These are phyloP conservation scores for Puccinia brachypodii DNA, from an alignment of 1,284 basidiomycete genomes.

Conservation along the genomic window DNA sequence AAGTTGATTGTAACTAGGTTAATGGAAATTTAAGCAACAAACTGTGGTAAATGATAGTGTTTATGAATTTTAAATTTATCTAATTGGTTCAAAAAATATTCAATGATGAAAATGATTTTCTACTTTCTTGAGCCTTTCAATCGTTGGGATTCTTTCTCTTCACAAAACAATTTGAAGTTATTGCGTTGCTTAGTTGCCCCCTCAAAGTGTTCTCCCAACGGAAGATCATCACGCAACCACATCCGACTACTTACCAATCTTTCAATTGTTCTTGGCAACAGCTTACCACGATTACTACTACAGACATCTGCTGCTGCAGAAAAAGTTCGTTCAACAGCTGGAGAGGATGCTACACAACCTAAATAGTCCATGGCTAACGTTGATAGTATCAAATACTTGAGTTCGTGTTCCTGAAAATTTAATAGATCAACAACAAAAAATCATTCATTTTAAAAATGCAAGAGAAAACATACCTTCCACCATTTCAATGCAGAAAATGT, in stretches of 20 bases:
- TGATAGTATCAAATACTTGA: conserved; percentile 7
- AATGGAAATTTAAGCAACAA: neutral
- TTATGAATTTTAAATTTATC: no score
- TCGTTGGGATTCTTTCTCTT: conserved; percentile 22
- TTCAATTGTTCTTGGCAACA: conserved; percentile 30
- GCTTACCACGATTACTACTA: conserved; percentile 4
- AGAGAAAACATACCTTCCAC: conserved; percentile 6
- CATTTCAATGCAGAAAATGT: conserved; percentile 22
- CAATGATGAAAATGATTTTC: neutral
- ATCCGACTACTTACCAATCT: conserved; percentile 10
- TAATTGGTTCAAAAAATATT: neutral
- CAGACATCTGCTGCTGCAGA: conserved; percentile 17
- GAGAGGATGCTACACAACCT: neutral
- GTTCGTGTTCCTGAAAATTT: neutral
- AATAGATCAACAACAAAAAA: neutral
- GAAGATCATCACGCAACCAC: neutral
- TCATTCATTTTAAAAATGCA: neutral
- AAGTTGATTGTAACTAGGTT: neutral
- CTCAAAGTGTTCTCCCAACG: conserved; percentile 4
- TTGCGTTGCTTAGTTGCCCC: conserved; percentile 13
- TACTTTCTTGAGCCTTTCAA: neutral
- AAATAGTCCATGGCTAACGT: conserved; percentile 16
- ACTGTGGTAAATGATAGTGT: no score
- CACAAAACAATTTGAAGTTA: conserved; percentile 10
- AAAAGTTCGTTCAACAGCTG: conserved; percentile 11